These are phyloP conservation scores for Graphilbum ipis-grandicollis DNA, from an alignment of 2,329 filamentous ascomycete species.

Conservation along the genomic window DNA sequence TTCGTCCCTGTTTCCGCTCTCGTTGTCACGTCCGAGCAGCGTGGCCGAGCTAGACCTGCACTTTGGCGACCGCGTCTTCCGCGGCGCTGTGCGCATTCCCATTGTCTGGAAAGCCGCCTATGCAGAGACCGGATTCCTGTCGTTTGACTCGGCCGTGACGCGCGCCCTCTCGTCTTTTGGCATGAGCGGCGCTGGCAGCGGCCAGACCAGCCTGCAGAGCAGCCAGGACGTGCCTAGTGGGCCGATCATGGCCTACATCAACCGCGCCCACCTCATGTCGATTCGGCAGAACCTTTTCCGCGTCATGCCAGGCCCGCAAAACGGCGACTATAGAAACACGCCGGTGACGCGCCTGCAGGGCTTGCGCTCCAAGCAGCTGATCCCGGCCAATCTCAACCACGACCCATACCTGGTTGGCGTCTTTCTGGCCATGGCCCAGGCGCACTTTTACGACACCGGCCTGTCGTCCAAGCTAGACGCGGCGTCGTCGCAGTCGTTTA, in stretches of 20 bases:
- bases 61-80: slow-evolving; percentile 28
- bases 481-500: slow-evolving; percentile 9
- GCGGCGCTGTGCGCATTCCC: slow-evolving; percentile 27
- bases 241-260: slow-evolving; percentile 29
- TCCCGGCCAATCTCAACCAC: slow-evolving; percentile 29
- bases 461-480: neutral
- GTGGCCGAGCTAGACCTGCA: slow-evolving; percentile 27
- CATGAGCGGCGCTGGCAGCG: slow-evolving; percentile 4
- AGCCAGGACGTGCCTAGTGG: slow-evolving; percentile 7
- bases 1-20: slow-evolving; percentile 22
- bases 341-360: slow-evolving; percentile 30
- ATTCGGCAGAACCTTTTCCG: slow-evolving; percentile 30
- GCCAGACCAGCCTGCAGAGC: slow-evolving; percentile 4
- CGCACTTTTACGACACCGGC: slow-evolving; percentile 26
- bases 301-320: slow-evolving; percentile 21
- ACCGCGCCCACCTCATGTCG: slow-evolving; percentile 25
- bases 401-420: slow-evolving; percentile 34
- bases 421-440: slow-evolving; percentile 39
- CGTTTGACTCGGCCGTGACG: slow-evolving; percentile 19
- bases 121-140: slow-evolving; percentile 12
- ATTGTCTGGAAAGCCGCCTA: slow-evolving; percentile 27
- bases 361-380: slow-evolving; percentile 26
- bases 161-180: slow-evolving; percentile 15
- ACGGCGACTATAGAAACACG: slow-evolving; percentile 19
- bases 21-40: slow-evolving; percentile 15